Conservation (phyloP, 129 eudicot species). For the Pittosporum tobira region DNA sequence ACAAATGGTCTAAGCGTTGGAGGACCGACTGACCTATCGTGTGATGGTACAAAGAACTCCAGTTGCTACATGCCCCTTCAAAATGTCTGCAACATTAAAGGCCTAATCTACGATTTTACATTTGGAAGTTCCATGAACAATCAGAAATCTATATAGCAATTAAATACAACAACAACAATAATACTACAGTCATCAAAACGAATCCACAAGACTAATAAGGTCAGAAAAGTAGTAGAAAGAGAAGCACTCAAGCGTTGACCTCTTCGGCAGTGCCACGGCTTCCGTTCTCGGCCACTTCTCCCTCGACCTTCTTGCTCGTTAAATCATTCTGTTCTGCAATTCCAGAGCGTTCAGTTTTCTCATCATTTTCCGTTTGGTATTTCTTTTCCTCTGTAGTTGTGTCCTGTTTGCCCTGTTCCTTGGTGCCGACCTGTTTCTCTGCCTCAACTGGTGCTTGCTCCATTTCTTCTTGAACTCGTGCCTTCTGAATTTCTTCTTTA, state of each 20-base stretch:
- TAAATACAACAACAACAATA: constrained; percentile 18
- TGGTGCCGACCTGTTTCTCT: constrained; percentile 11
- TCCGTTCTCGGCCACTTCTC: constrained; percentile 31
- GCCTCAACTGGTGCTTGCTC: constrained; percentile 19
- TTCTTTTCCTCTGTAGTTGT: constrained; percentile 5
- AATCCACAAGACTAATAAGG: constrained; percentile 11
- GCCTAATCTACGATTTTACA: constrained; percentile 42
- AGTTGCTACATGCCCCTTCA: constrained; percentile 17
- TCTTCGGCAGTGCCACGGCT: constrained; percentile 24
- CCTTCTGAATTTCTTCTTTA: constrained; percentile 2
- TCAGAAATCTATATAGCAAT: constrained; percentile 30
- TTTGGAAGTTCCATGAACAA: constrained; percentile 29
- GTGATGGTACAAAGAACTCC: constrained; percentile 22
- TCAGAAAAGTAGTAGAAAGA: constrained; percentile 7
- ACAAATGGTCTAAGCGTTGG: constrained; percentile 14
- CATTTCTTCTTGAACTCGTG: constrained; percentile 7
- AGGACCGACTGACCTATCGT: constrained; percentile 15
- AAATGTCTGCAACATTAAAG: constrained; percentile 11
- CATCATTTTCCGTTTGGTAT: constrained; percentile 9
- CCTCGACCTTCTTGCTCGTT: constrained; percentile 10
- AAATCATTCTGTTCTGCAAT: constrained; percentile 1
- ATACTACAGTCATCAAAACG: constrained; percentile 31
- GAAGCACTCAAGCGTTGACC: constrained; percentile 27
- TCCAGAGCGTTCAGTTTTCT: constrained; percentile 3
- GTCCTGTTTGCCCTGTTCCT: constrained; percentile 6